Percentiles rank a stretch among this genome's conserved stretches.
Evolutionary conservation across 2,329 filamentous ascomycete genomes (phyloP).

Genomic region (Sclerotinia subarctica): DNA sequence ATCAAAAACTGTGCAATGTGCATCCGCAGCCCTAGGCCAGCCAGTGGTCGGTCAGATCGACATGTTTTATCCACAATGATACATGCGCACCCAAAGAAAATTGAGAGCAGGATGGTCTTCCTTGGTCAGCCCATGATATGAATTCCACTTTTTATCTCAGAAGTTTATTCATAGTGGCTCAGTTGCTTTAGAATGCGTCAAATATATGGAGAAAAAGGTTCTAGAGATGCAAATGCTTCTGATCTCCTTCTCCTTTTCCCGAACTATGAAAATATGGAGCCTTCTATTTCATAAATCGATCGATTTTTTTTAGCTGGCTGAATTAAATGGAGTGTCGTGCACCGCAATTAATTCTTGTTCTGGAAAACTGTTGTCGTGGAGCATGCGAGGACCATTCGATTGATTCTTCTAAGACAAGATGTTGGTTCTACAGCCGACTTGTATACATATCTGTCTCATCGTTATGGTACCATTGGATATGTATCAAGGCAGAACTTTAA

Average conservation of each 20-base stretch:
- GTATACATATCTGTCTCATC: background rate
- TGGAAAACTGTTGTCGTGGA: conserved; percentile 12
- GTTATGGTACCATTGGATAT: background rate
- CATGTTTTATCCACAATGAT: background rate
- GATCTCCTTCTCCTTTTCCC: background rate
- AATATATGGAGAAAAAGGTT: conserved; percentile 12
- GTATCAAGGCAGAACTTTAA: background rate
- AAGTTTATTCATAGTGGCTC: background rate
- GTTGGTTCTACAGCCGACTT: conserved; percentile 6
- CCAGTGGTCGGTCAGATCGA: background rate
- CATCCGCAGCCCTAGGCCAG: conserved; percentile 1
- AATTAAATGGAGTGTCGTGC: background rate
- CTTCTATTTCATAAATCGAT: background rate
- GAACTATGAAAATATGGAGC: background rate
- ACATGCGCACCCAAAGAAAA: background rate
- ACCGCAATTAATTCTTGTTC: background rate
- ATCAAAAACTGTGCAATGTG: background rate
- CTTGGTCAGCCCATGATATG: background rate
- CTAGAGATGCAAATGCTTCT: conserved; percentile 6
- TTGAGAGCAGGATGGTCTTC: background rate
- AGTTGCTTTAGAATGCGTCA: conserved; percentile 2
- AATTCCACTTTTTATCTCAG: conserved; percentile 8
- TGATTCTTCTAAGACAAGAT: conserved; percentile 8
- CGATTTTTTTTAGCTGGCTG: conserved; percentile 1
- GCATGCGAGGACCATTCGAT: conserved; percentile 10